These are phyloP conservation scores for Hyaloperonospora arabidopsidis DNA, from an alignment of 352 stramenopile genomes.

Conservation along the genomic window DNA sequence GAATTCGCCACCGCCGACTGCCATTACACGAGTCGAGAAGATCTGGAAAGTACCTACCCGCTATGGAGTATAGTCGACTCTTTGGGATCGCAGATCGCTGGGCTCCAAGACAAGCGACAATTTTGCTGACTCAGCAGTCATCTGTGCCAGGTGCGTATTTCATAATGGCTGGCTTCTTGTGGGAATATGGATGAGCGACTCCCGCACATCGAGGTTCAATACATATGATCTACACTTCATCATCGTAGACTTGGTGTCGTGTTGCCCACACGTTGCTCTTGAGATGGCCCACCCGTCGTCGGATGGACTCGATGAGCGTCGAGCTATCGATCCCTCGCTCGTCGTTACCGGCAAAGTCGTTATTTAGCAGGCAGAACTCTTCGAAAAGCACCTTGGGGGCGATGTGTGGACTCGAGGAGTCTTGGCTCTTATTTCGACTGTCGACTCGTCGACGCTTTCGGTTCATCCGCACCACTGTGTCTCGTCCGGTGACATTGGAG, in stretches of 20 bases:
- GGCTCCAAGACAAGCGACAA: constrained; percentile 37
- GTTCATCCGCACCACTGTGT: not conserved
- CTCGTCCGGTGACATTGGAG: not conserved
- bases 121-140: no score
- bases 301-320: constrained; percentile 25
- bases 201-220: not conserved
- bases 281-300: constrained; percentile 32
- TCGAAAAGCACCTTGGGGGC: constrained; percentile 20
- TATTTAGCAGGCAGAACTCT: constrained; percentile 64
- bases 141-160: no score
- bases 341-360: constrained; percentile 38
- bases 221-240: constrained; percentile 47
- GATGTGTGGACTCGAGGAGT: constrained; percentile 2
- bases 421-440: constrained; percentile 8
- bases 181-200: no score
- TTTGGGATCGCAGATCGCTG: constrained; percentile 31
- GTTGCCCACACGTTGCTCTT: constrained; percentile 56
- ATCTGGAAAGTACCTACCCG: constrained; percentile 14
- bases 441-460: constrained; percentile 29
- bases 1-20: constrained; percentile 11
- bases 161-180: no score
- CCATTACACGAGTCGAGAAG: constrained; percentile 20
- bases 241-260: constrained; percentile 73
- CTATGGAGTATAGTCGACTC: constrained; percentile 29
- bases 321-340: constrained; percentile 21